Evolutionary conservation across 805 yeast genomes (phyloP), one percentile per base, ranked within the genome.

Genomic region (Ogataea polymorpha): DNA sequence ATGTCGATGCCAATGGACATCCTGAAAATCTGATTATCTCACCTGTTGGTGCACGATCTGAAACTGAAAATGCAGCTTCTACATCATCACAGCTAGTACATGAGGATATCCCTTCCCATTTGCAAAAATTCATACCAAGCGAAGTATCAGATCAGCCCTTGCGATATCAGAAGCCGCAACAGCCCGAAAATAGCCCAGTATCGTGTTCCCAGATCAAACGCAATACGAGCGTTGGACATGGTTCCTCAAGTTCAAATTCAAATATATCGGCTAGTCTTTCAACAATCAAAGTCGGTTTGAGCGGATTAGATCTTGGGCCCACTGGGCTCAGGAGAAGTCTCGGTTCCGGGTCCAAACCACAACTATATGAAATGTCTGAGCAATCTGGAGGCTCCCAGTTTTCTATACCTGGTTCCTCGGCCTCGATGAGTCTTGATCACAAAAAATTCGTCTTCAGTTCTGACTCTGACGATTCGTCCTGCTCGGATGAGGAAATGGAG

Each of bases 401-500:
- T 8, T 32, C 45, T 23, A 41, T 32, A 25, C 40, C 51, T 18
- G 18, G 26, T 12, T 43, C 42, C 7, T 28, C 30, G 10, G 35
- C 40, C 2, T 39, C 48, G 10, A 8, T 44, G 23, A 23, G 34
- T 15, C 36, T 45, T 28, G 41, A 36, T 41, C 37, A 55, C 49
- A 44, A 54, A 24, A 46, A 70, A 10, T 72, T 73, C 45, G 44
- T 61, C 32, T 63, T 70, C 23, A 65, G 63, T 38, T 61, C 67
- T 9, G 71, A 63, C 14, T 54, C 61, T 28, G 55, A 45, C 9
- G 45, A 45, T 20, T 47, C 42, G 10, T 39, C 33, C 4, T 41
- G 36, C n/a, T 38, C 41, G 50, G 47, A 72, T 56, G 48, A 56
- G 6, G 55, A 49, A n/a, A 43, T 49, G 44, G 42, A 50, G 21